phyloP scores from a whole-genome alignment of 2,329 filamentous ascomycete species.

The Colletotrichum chrysophilum region DNA sequence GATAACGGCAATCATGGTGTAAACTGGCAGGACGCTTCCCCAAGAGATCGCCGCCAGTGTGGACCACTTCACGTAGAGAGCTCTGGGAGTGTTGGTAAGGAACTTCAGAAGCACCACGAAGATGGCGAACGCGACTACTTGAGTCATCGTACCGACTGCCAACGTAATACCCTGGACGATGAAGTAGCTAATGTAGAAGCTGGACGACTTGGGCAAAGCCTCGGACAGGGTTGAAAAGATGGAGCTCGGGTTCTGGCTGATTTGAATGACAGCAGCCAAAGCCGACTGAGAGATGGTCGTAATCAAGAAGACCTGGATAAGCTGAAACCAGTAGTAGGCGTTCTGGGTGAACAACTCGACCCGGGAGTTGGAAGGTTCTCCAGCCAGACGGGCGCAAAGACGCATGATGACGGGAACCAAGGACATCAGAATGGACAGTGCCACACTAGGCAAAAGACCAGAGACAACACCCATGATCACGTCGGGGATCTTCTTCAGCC shows the following conservation, averaged over 20 bases:
- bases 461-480: conserved; percentile 82
- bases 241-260: conserved; percentile 65
- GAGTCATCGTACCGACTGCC: conserved; percentile 74
- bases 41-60: conserved; percentile 72
- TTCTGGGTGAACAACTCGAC: conserved; percentile 92
- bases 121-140: conserved; percentile 69
- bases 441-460: conserved; percentile 80
- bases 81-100: conserved; percentile 77
- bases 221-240: conserved; percentile 71
- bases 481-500: conserved; percentile 73
- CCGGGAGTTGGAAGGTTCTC: conserved; percentile 78
- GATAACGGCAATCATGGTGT: conserved; percentile 77
- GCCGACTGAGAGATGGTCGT: conserved; percentile 84
- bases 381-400: conserved; percentile 75
- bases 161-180: conserved; percentile 83
- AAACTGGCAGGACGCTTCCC: conserved; percentile 78
- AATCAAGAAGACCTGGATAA: conserved; percentile 91
- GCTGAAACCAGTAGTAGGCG: conserved; percentile 88
- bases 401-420: conserved; percentile 84
- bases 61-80: conserved; percentile 78
- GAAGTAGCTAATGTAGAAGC: conserved; percentile 86
- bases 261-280: conserved; percentile 67
- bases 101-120: conserved; percentile 72
- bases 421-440: conserved; percentile 84
- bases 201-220: conserved; percentile 83